phyloP scores from a whole-genome alignment of 2,329 filamentous ascomycete species.

The Exophiala alcalophila region DNA sequence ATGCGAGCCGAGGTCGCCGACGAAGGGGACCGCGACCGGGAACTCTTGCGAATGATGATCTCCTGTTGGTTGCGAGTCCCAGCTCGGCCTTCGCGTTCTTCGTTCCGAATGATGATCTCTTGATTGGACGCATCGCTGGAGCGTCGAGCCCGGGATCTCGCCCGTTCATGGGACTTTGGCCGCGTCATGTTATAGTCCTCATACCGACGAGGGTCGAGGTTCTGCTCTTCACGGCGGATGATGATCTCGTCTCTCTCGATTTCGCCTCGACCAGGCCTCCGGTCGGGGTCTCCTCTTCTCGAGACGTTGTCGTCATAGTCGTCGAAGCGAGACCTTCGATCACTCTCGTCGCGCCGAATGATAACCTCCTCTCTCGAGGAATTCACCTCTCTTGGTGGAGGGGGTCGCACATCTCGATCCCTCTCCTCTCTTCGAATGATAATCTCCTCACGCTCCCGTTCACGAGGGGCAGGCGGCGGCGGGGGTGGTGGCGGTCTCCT shows the following conservation, averaged over 20 bases:
- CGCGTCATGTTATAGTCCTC: slow-evolving; percentile 31
- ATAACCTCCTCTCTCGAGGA: slow-evolving; percentile 46
- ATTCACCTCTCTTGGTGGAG: slow-evolving; percentile 20
- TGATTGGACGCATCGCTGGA: slow-evolving; percentile 33
- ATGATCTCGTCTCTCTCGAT: slow-evolving; percentile 32
- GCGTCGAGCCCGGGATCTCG: slow-evolving; percentile 30
- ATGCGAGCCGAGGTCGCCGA: slow-evolving; percentile 47
- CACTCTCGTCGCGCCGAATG: slow-evolving; percentile 38
- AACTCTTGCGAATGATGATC: slow-evolving; percentile 41
- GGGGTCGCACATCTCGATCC: slow-evolving; percentile 20
- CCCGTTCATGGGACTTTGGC: slow-evolving; percentile 30
- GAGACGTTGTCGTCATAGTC: slow-evolving; percentile 17
- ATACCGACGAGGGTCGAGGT: slow-evolving; percentile 18
- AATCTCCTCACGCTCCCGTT: slow-evolving; percentile 37
- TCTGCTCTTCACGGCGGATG: slow-evolving; percentile 42
- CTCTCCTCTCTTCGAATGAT: slow-evolving; percentile 36
- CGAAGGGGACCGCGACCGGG: slow-evolving; percentile 30
- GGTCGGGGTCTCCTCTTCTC: slow-evolving; percentile 28
- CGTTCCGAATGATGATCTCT: slow-evolving; percentile 43
- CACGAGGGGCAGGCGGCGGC: slow-evolving; percentile 26
- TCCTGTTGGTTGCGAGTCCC: slow-evolving; percentile 31
- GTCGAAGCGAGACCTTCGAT: slow-evolving; percentile 23
- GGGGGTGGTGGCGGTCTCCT: slow-evolving; percentile 19
- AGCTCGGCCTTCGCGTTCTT: slow-evolving; percentile 35
- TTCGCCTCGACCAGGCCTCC: slow-evolving; percentile 27